These are phyloP conservation scores for Guyanaporus albipodus DNA, from an alignment of 768 basidiomycete genomes.

Conservation along the genomic window DNA sequence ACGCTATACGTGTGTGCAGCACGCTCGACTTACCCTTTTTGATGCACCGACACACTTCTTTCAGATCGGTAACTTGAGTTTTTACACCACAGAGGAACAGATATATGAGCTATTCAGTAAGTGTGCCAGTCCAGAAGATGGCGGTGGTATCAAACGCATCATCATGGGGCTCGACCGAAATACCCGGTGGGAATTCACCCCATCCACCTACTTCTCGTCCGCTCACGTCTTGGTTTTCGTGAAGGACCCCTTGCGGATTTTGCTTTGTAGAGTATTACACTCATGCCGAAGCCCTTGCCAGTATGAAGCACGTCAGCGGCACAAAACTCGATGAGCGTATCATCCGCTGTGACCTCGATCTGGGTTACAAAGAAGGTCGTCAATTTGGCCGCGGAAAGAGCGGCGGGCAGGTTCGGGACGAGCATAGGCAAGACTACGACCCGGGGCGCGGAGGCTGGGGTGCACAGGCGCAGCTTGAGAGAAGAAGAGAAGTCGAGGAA, in stretches of 20 bases:
- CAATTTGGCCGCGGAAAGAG: constrained; percentile 98
- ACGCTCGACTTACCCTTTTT: constrained; percentile 12
- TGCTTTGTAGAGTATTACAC: constrained; percentile 98
- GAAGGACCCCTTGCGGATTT: constrained; percentile 88
- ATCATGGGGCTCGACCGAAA: constrained; percentile 95
- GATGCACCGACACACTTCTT: constrained; percentile 9
- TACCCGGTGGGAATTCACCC: constrained; percentile 54
- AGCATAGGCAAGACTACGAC: constrained; percentile 96
- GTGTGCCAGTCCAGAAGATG: constrained; percentile 82
- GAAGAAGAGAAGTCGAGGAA: constrained; percentile 80
- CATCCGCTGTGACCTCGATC: constrained; percentile 95
- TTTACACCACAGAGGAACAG: constrained; percentile 94
- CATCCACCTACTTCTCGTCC: neutral
- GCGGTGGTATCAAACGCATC: constrained; percentile 88
- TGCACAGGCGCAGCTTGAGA: constrained; percentile 77
- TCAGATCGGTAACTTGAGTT: constrained; percentile 89
- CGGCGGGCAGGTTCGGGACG: constrained; percentile 94
- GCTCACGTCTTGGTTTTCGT: constrained; percentile 11
- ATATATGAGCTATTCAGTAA: constrained; percentile 92
- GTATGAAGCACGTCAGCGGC: constrained; percentile 93
- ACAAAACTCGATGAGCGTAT: constrained; percentile 98
- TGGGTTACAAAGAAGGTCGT: constrained; percentile 93
- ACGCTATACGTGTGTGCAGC: constrained; percentile 79
- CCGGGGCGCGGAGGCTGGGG: constrained; percentile 95
- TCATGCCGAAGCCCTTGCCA: constrained; percentile 87